Conservation (phyloP, 495 filamentous ascomycete genomes). For the Neurospora sp. region DNA sequence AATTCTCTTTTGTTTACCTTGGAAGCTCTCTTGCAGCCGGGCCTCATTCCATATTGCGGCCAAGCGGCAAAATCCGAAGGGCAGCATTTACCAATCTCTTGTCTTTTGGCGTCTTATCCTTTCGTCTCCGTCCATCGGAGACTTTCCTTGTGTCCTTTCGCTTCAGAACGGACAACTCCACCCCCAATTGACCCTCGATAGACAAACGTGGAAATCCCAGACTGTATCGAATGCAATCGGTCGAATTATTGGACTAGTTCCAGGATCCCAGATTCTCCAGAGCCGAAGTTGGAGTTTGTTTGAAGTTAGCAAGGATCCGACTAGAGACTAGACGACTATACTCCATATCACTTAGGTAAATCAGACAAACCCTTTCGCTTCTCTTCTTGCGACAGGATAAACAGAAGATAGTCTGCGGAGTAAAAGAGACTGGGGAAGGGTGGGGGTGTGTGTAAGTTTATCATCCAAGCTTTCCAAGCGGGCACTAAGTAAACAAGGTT, state of each 20-base stretch:
- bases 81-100: not conserved
- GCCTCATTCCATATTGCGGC: not conserved
- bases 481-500: not conserved
- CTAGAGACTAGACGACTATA: not conserved
- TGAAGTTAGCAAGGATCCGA: not conserved
- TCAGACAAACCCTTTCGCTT: not conserved
- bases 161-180: not conserved
- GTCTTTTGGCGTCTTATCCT: not conserved
- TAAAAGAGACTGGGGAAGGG: not conserved
- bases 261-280: not conserved
- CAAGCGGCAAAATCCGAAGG: not conserved
- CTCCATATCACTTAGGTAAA: not conserved
- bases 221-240: not conserved
- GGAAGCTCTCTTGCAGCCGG: not conserved
- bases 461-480: not conserved
- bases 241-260: not conserved
- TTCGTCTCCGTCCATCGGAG: not conserved
- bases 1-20: not conserved
- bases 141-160: not conserved
- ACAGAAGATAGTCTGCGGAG: not conserved
- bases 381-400: not conserved
- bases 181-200: not conserved
- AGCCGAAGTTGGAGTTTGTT: not conserved
- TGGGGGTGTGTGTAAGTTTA: not conserved
- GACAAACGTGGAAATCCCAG: not conserved